Evolutionary conservation across 768 basidiomycete genomes (phyloP).

Genomic region (Phylloporus sp.): DNA sequence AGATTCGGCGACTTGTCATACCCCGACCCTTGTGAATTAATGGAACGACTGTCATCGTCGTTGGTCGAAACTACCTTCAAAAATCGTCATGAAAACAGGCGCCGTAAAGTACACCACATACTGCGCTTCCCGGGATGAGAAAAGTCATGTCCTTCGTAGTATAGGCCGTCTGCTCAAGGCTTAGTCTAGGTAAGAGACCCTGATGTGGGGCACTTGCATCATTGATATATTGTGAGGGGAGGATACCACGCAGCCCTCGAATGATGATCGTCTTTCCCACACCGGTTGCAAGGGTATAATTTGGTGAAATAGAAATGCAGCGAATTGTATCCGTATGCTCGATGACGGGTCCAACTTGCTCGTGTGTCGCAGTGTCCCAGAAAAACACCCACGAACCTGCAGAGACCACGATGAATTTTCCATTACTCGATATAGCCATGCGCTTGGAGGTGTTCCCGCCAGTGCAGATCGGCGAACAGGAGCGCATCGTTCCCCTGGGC

Average conservation of each 20-base stretch:
- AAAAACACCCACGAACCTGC: slow-evolving; percentile 2
- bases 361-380: slow-evolving; percentile 5
- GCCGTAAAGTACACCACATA: background rate
- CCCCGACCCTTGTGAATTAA: background rate
- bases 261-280: slow-evolving; percentile 2
- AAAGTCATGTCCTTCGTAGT: background rate
- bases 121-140: background rate
- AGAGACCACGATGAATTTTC: slow-evolving; percentile 7
- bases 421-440: slow-evolving; percentile 8
- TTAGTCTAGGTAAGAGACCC: too few relatives aligned
- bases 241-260: slow-evolving; percentile 1
- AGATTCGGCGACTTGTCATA: background rate
- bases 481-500: background rate
- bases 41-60: background rate
- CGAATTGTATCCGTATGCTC: background rate
- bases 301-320: slow-evolving; percentile 8
- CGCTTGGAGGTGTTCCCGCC: background rate
- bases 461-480: background rate
- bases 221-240: slow-evolving; percentile 5
- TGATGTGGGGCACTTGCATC: slow-evolving; percentile 1
- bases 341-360: slow-evolving; percentile 6
- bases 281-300: slow-evolving; percentile 4
- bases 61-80: background rate
- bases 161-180: background rate
- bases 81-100: background rate